These are phyloP conservation scores for Rhizopus sp. DNA, from an alignment of 371 early-diverging fungal genomes.

Conservation along the genomic window DNA sequence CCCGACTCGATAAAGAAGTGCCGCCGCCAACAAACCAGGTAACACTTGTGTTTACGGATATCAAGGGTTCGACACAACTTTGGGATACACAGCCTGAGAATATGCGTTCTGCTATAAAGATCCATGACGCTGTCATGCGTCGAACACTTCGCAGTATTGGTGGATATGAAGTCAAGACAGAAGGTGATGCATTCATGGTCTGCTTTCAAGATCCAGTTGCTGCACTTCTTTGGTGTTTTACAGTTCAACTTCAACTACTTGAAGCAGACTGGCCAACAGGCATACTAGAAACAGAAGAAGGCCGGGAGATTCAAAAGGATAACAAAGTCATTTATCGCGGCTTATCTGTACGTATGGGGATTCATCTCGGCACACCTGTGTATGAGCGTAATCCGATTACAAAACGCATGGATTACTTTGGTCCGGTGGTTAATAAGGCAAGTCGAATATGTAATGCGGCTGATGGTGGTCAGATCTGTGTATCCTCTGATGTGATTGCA, in stretches of 20 bases:
- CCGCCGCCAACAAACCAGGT: slow-evolving; percentile 87
- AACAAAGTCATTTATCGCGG: slow-evolving; percentile 78
- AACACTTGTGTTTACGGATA: slow-evolving; percentile 94
- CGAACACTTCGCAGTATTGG: slow-evolving; percentile 80
- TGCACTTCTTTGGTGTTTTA: slow-evolving; percentile 90
- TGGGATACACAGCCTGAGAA: slow-evolving; percentile 90
- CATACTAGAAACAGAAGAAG: slow-evolving; percentile 79
- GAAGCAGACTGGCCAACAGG: slow-evolving; percentile 93
- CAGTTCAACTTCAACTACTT: slow-evolving; percentile 84
- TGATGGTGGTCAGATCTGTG: slow-evolving; percentile 91
- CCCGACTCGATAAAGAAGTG: slow-evolving; percentile 74
- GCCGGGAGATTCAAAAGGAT: slow-evolving; percentile 72
- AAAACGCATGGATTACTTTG: slow-evolving; percentile 95
- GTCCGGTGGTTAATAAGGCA: slow-evolving; percentile 91
- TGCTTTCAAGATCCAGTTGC: slow-evolving; percentile 85
- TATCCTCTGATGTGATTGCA: slow-evolving; percentile 66
- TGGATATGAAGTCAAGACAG: slow-evolving; percentile 97
- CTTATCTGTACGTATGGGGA: slow-evolving; percentile 93
- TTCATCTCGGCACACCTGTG: slow-evolving; percentile 91
- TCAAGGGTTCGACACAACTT: slow-evolving; percentile 91
- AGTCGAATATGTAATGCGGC: slow-evolving; percentile 87
- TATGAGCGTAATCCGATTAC: slow-evolving; percentile 92
- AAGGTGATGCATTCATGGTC: slow-evolving; percentile 97
- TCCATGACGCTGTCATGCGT: slow-evolving; percentile 88
- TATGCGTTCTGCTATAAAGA: slow-evolving; percentile 89